A percentile compares a stretch with the other conserved stretches of the same genome.
These are phyloP conservation scores for Aspergillus novoparasiticus DNA, from an alignment of 2,329 filamentous ascomycete genomes.

Conservation along the genomic window DNA sequence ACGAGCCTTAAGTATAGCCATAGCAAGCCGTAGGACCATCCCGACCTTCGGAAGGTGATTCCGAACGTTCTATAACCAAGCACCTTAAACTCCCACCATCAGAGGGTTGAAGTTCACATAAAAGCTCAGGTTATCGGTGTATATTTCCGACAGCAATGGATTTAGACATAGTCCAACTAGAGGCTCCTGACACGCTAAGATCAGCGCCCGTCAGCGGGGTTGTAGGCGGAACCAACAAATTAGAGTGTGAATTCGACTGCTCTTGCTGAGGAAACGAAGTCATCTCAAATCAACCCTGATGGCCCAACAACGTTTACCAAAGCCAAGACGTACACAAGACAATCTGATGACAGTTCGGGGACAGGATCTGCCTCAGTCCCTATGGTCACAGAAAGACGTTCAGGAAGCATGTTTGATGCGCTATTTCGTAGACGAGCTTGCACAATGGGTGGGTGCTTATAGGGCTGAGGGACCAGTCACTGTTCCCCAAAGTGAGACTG, in stretches of 20 bases:
- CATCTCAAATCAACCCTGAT: not conserved
- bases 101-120: not conserved
- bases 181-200: not conserved
- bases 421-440: slow-evolving; percentile 22
- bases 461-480: not conserved
- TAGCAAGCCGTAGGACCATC: not conserved
- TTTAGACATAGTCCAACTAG: not conserved
- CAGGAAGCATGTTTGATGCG: slow-evolving; percentile 21
- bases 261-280: not conserved
- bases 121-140: not conserved
- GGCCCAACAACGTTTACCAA: not conserved
- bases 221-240: not conserved
- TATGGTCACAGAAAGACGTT: not conserved
- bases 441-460: slow-evolving; percentile 17
- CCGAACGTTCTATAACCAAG: not conserved
- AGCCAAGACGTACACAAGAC: not conserved
- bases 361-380: not conserved
- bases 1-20: not conserved
- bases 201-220: not conserved
- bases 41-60: not conserved
- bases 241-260: not conserved
- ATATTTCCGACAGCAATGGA: not conserved
- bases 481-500: not conserved
- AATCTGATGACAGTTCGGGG: not conserved
- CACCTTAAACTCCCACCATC: not conserved